These are phyloP conservation scores for Talaromyces sp. DNA, from an alignment of 2,329 filamentous ascomycete genomes.

Conservation along the genomic window DNA sequence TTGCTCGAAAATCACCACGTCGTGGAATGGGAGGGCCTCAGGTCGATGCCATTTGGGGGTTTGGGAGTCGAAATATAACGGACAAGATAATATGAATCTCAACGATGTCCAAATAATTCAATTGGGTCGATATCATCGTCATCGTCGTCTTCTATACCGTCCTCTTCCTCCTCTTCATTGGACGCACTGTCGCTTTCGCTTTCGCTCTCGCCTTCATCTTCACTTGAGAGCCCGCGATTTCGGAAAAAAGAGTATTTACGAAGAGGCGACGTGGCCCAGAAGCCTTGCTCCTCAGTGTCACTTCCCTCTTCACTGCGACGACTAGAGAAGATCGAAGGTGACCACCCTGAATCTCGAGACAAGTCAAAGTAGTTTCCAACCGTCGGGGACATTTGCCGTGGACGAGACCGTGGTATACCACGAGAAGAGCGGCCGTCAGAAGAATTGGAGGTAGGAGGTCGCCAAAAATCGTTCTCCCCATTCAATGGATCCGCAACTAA, in stretches of 20 bases:
- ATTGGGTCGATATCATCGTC: conserved; percentile 37
- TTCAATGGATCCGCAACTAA: conserved; percentile 7
- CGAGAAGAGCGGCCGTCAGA: conserved; percentile 1
- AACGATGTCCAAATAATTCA: conserved; percentile 50
- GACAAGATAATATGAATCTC: conserved; percentile 12
- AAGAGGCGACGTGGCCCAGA: conserved; percentile 49
- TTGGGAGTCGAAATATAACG: neutral
- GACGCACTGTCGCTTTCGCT: conserved; percentile 35
- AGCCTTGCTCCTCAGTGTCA: conserved; percentile 50
- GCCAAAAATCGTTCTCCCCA: conserved; percentile 1
- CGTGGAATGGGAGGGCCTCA: neutral
- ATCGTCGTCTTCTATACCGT: conserved; percentile 18
- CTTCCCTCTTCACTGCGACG: conserved; percentile 37
- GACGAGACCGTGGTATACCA: conserved; percentile 23
- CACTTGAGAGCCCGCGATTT: conserved; percentile 20
- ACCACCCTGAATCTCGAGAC: conserved; percentile 25
- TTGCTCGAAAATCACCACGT: neutral
- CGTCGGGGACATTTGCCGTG: conserved; percentile 36
- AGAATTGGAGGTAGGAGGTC: conserved; percentile 6
- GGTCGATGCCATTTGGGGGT: neutral
- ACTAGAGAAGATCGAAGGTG: conserved; percentile 21
- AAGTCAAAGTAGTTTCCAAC: conserved; percentile 43
- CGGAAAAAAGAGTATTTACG: conserved; percentile 31
- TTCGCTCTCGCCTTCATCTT: conserved; percentile 30
- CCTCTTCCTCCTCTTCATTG: conserved; percentile 45